Evolutionary conservation across 352 stramenopile species (phyloP).

Genomic region (Phytopythium mirpurense): DNA sequence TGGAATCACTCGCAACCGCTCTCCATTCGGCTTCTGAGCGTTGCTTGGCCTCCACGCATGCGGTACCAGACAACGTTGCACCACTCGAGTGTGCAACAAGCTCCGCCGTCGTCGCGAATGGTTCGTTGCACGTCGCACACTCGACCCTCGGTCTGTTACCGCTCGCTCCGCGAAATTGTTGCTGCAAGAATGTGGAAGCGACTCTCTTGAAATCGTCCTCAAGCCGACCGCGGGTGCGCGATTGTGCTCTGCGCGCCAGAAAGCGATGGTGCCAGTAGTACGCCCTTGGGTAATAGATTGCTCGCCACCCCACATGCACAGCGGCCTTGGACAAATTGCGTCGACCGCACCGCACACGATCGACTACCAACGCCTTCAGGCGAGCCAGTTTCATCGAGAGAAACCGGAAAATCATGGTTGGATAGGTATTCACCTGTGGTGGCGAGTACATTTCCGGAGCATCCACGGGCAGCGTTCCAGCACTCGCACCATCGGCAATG

Average conservation of each 20-base stretch:
- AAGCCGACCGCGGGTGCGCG: background rate
- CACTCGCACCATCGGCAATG: background rate
- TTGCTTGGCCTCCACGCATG: background rate
- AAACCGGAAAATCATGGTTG: too few species aligned
- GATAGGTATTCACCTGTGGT: background rate
- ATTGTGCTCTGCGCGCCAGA: background rate
- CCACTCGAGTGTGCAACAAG: background rate
- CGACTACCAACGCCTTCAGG: background rate
- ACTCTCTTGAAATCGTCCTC: background rate
- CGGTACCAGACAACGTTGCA: background rate
- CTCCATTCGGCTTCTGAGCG: background rate
- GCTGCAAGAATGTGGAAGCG: background rate
- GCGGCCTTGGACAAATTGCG: background rate
- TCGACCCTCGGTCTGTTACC: background rate
- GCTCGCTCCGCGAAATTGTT: background rate
- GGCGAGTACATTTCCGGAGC: background rate
- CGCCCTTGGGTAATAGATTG: background rate
- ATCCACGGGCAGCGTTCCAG: background rate
- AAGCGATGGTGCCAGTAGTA: conserved; percentile 7
- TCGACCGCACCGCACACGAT: background rate
- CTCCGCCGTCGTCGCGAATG: conserved; percentile 2
- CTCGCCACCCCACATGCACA: background rate
- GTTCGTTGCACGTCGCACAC: background rate
- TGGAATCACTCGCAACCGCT: background rate
- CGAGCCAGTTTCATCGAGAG: too few species aligned